These are phyloP conservation scores for Pachyrhizus erosus DNA, from an alignment of 306 rosid genomes.

Conservation along the genomic window DNA sequence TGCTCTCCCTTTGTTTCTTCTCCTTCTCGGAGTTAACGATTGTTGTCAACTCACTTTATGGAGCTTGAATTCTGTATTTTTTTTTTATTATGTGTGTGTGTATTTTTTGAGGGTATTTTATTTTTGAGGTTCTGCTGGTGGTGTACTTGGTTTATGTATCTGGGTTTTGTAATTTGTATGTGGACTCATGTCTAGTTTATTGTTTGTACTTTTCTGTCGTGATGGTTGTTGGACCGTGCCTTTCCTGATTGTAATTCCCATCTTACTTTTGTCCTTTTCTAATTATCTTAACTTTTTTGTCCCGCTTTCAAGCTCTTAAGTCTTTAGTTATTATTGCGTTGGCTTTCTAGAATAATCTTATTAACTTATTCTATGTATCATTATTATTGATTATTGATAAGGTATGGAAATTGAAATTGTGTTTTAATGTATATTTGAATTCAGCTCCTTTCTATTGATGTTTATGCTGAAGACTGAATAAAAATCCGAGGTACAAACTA, in stretches of 20 bases:
- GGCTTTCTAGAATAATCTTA: conserved; percentile 17
- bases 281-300: conserved; percentile 40
- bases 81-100: not conserved
- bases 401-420: conserved; percentile 18
- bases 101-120: not conserved
- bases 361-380: not conserved
- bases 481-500: conserved; percentile 41
- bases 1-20: conserved; percentile 30
- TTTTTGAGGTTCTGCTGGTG: not conserved
- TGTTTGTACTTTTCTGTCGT: conserved; percentile 31
- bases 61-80: conserved; percentile 32
- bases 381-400: not conserved
- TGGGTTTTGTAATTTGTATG: conserved; percentile 35
- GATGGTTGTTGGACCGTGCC: conserved; percentile 41
- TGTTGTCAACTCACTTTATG: conserved; percentile 43
- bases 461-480: conserved; percentile 38
- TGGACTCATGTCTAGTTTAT: conserved; percentile 26
- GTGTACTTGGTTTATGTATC: conserved; percentile 26
- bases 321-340: conserved; percentile 23
- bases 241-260: conserved; percentile 45
- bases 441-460: conserved; percentile 41
- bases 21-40: conserved; percentile 32
- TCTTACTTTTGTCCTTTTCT: conserved; percentile 46
- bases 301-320: conserved; percentile 21
- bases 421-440: conserved; percentile 40